A percentile compares a stretch with the other conserved stretches of the same genome.
Conservation (phyloP, 495 filamentous ascomycete species). For the Annulohypoxylon maeteangense region DNA sequence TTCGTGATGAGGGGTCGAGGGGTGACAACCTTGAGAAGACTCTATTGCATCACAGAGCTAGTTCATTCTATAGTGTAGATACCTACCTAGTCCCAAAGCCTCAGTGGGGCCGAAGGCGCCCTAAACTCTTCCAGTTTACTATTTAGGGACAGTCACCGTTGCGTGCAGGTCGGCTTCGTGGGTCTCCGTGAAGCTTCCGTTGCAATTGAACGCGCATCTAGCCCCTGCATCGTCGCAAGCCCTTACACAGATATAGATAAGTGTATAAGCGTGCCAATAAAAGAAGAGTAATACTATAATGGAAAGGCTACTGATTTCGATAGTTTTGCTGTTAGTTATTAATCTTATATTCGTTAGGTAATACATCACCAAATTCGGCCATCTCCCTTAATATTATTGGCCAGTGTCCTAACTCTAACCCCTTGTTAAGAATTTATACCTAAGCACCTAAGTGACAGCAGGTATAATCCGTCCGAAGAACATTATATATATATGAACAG, state of each 20-base stretch:
- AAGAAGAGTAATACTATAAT: not conserved
- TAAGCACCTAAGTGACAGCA: too few relatives aligned
- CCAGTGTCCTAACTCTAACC: not conserved
- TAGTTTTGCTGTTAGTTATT: not conserved
- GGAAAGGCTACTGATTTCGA: not conserved
- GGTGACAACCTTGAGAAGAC: not conserved
- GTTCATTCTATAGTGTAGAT: too few relatives aligned
- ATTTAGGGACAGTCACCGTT: conserved; percentile 25
- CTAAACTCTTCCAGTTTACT: conserved; percentile 31
- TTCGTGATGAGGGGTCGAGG: conserved; percentile 38
- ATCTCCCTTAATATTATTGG: conserved; percentile 20
- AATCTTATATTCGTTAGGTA: not conserved
- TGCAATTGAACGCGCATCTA: not conserved
- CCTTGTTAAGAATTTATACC: too few relatives aligned
- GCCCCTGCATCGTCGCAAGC: not conserved
- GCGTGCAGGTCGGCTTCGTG: not conserved
- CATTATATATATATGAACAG: too few relatives aligned
- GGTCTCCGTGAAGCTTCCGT: conserved; percentile 1
- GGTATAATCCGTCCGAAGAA: too few relatives aligned
- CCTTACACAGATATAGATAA: not conserved
- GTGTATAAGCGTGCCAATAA: not conserved
- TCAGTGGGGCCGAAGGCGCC: conserved; percentile 20
- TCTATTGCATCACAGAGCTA: conserved; percentile 37
- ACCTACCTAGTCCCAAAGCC: conserved; percentile 23
- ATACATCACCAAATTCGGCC: conserved; percentile 10